Evolutionary conservation across 306 rosid species (phyloP).

Genomic region (Lablab purpureus): DNA sequence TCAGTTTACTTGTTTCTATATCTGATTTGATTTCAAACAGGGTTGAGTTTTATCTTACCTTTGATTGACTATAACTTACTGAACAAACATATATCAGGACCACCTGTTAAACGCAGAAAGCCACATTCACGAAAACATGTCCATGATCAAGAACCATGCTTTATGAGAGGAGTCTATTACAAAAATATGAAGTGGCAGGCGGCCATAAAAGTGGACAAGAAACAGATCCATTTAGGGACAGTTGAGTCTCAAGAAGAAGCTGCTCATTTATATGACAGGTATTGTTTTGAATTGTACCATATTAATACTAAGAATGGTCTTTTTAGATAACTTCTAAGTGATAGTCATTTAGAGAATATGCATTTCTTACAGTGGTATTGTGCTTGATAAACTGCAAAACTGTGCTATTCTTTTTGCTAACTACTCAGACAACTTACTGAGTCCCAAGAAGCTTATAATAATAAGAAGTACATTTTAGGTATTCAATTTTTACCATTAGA

Average conservation of each 20-base stretch:
- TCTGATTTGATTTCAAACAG: neutral
- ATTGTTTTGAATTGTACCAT: constrained; percentile 31
- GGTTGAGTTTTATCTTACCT: neutral
- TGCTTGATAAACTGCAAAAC: constrained; percentile 29
- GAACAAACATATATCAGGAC: constrained; percentile 47
- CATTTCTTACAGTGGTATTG: neutral
- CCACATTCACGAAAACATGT: constrained; percentile 77
- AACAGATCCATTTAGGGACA: constrained; percentile 95
- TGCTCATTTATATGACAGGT: constrained; percentile 93
- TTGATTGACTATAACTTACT: neutral
- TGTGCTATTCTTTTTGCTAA: too few species aligned
- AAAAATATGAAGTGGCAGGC: constrained; percentile 99
- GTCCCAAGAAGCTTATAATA: neutral
- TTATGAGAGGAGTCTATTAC: constrained; percentile 93
- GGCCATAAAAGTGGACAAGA: constrained; percentile 95
- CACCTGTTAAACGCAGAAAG: constrained; percentile 88
- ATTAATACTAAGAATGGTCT: neutral
- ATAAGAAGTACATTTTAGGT: neutral
- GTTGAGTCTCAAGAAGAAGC: constrained; percentile 95
- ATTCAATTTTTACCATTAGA: neutral
- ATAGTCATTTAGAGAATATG: constrained; percentile 3
- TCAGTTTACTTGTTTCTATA: neutral
- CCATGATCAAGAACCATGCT: constrained; percentile 75
- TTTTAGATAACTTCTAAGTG: constrained; percentile 18
- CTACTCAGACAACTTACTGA: neutral